Conservation (phyloP, 306 rosid genomes). For the Alnus rubra region DNA sequence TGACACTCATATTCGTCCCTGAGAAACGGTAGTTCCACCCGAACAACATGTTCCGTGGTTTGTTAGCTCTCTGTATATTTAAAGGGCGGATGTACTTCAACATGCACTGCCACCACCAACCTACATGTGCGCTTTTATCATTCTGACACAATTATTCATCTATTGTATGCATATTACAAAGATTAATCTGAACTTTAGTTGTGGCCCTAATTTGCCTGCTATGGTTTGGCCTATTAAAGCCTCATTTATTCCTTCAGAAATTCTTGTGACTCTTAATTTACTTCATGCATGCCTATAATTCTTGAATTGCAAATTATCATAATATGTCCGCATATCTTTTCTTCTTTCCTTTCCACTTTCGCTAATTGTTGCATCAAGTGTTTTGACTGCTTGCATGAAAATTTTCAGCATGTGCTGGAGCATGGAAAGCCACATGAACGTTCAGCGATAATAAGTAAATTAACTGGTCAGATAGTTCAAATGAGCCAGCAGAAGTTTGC, state of each 20-base stretch:
- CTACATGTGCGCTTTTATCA: neutral
- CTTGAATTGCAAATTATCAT: neutral
- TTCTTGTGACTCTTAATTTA: neutral
- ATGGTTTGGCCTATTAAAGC: neutral
- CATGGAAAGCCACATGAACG: conserved; percentile 95
- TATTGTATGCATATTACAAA: neutral
- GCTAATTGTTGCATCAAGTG: neutral
- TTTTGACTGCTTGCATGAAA: neutral
- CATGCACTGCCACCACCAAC: neutral
- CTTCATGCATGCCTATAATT: neutral
- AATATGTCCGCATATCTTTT: conserved; percentile 3
- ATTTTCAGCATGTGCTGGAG: conserved; percentile 75
- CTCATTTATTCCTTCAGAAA: neutral
- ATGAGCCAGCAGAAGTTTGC: conserved; percentile 99
- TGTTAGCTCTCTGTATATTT: neutral
- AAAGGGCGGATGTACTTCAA: neutral
- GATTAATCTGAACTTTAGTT: neutral
- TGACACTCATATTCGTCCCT: neutral
- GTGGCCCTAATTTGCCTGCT: neutral
- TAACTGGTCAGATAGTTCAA: conserved; percentile 82
- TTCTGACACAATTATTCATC: neutral
- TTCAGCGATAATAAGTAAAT: conserved; percentile 76
- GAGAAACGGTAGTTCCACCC: neutral
- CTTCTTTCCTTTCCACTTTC: neutral
- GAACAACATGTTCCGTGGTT: neutral